These are phyloP conservation scores for Nasturtium officinale DNA, from an alignment of 345 rosid genomes.

Conservation along the genomic window DNA sequence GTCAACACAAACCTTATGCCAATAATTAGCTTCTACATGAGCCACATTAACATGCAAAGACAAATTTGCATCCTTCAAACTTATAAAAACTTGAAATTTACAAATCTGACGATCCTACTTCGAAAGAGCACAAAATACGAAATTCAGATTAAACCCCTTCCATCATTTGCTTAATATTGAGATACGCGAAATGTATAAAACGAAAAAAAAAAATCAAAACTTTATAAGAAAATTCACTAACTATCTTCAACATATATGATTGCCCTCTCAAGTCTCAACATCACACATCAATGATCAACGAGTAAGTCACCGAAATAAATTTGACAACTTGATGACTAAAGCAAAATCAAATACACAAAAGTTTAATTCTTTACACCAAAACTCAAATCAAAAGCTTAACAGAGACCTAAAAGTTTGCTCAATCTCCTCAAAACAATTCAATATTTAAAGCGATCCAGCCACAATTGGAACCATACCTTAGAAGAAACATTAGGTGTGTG, in stretches of 20 bases:
- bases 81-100: background rate
- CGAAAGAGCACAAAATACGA: conserved; percentile 1
- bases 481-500: conserved; percentile 50
- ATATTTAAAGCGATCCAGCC: conserved; percentile 7
- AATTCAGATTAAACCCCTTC: background rate
- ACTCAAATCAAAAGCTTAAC: conserved; percentile 9
- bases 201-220: background rate
- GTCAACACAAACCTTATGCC: background rate
- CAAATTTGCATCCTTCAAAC: background rate
- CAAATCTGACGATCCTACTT: background rate
- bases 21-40: background rate
- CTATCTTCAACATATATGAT: conserved; percentile 4
- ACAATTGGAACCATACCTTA: conserved; percentile 51
- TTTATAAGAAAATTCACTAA: background rate
- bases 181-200: background rate
- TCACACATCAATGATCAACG: conserved; percentile 18
- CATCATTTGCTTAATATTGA: background rate
- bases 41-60: conserved; percentile 16
- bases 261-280: conserved; percentile 20
- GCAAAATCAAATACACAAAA: background rate
- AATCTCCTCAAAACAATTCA: background rate
- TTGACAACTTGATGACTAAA: conserved; percentile 1
- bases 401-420: background rate
- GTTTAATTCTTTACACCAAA: conserved; percentile 9
- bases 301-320: conserved; percentile 11